A percentile compares a stretch with the other conserved stretches of the same genome.
Evolutionary conservation across 163 green algal genomes (phyloP).

Genomic region (Prototheca wickerhamii): DNA sequence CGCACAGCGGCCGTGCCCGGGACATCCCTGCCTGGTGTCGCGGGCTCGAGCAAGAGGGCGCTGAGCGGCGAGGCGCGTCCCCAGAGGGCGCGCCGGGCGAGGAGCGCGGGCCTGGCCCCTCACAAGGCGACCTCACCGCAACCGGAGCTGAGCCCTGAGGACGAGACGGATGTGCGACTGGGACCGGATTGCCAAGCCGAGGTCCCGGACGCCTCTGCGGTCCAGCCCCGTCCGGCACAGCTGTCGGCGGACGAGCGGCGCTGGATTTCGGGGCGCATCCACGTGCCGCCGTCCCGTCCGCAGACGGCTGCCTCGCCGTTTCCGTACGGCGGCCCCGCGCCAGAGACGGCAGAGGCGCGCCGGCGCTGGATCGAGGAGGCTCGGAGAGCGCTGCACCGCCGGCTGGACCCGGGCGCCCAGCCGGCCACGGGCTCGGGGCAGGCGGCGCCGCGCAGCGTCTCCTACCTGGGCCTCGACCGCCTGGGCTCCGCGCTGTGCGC

Average conservation of each 20-base stretch:
- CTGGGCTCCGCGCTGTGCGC: constrained; percentile 11
- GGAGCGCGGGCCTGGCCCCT: no score
- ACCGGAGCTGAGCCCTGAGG: constrained; percentile 1
- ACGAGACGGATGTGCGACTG: constrained; percentile 13
- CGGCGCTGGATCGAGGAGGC: constrained; percentile 1
- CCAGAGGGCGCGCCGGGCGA: no score
- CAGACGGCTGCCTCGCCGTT: no score
- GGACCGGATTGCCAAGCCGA: constrained; percentile 10
- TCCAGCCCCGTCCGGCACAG: not conserved
- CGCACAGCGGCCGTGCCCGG: no score
- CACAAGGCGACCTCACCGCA: not conserved
- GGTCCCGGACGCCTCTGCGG: constrained; percentile 1
- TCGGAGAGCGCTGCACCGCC: not conserved
- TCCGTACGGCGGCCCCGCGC: not conserved
- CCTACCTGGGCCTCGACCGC: constrained; percentile 13
- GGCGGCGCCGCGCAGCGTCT: no score
- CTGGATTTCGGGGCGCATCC: not conserved
- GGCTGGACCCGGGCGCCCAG: not conserved
- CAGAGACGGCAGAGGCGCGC: not conserved
- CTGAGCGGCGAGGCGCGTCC: no score
- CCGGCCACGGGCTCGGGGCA: not conserved
- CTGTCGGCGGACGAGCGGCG: not conserved
- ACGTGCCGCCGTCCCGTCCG: no score
- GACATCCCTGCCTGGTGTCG: no score
- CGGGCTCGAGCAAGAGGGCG: no score